These are phyloP conservation scores for Gossypium thurberi DNA, from an alignment of 345 rosid species.

Conservation along the genomic window DNA sequence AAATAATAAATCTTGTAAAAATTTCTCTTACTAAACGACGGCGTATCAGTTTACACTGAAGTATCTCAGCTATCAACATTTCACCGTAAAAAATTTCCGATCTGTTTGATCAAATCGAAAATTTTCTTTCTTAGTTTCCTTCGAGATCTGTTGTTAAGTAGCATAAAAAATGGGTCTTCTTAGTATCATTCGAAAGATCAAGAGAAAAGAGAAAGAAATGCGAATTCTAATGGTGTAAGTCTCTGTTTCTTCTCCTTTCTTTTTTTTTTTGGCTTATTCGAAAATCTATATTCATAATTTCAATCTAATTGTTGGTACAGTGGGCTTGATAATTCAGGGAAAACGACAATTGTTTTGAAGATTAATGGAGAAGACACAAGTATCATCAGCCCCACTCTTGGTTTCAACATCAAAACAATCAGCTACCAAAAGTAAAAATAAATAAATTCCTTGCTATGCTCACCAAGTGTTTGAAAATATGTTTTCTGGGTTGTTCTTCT, in stretches of 20 bases:
- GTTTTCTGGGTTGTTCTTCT: neutral
- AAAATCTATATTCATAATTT: neutral
- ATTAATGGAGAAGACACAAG: constrained; percentile 92
- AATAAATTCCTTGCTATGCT: neutral
- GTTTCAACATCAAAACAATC: constrained; percentile 86
- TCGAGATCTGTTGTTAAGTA: neutral
- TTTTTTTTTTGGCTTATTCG: neutral
- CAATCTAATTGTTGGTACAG: constrained; percentile 23
- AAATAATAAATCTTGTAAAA: too few species aligned
- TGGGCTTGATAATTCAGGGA: constrained; percentile 92
- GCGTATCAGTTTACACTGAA: neutral
- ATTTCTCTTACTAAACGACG: neutral
- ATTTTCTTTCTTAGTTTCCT: neutral
- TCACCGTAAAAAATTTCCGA: neutral
- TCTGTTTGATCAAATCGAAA: neutral
- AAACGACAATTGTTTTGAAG: constrained; percentile 87
- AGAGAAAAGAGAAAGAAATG: constrained; percentile 94
- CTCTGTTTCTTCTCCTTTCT: neutral
- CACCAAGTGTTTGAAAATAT: neutral
- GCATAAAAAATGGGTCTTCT: constrained; percentile 1
- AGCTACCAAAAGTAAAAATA: constrained; percentile 58
- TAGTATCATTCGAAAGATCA: constrained; percentile 65
- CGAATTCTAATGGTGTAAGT: constrained; percentile 93
- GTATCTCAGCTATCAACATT: neutral
- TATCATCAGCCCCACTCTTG: constrained; percentile 85